Conservation (phyloP, 257 asterid species). For the Osmanthus fragrans region DNA sequence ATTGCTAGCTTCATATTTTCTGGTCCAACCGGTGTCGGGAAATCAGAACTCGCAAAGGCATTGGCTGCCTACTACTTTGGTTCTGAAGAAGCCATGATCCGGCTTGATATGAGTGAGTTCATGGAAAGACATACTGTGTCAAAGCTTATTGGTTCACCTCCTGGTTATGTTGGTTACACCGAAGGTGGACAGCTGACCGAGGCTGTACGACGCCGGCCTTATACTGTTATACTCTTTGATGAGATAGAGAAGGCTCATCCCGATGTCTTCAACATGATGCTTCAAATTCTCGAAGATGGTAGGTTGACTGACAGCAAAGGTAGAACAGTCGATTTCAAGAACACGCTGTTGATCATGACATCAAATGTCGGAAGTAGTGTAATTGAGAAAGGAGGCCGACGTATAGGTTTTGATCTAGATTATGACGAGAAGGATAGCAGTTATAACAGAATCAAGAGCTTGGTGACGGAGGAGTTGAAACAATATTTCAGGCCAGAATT, state of each 20-base stretch:
- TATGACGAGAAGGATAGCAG: constrained; percentile 64
- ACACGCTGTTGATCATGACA: constrained; percentile 82
- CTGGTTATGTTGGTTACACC: constrained; percentile 80
- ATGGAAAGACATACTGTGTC: constrained; percentile 90
- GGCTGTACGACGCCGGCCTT: constrained; percentile 78
- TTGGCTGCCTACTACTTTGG: constrained; percentile 84
- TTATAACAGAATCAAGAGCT: constrained; percentile 64
- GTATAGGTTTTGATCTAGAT: constrained; percentile 63
- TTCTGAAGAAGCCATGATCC: constrained; percentile 79
- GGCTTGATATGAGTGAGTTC: constrained; percentile 93
- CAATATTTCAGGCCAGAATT: constrained; percentile 79
- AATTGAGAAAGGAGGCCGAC: constrained; percentile 63
- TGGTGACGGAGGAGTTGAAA: constrained; percentile 64
- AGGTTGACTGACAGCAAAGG: constrained; percentile 88
- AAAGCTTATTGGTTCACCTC: constrained; percentile 82
- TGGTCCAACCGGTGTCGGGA: constrained; percentile 96
- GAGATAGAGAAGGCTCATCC: constrained; percentile 89
- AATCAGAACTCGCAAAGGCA: constrained; percentile 77
- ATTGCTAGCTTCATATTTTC: constrained; percentile 86
- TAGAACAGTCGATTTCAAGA: constrained; percentile 74
- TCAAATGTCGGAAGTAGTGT: constrained; percentile 75
- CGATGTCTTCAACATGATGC: constrained; percentile 78
- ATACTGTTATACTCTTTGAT: constrained; percentile 69
- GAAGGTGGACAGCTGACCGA: constrained; percentile 88
- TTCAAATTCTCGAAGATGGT: constrained; percentile 87